Base-by-base conservation (phyloP, 768 basidiomycete species). In the Epithele typhae region DNA sequence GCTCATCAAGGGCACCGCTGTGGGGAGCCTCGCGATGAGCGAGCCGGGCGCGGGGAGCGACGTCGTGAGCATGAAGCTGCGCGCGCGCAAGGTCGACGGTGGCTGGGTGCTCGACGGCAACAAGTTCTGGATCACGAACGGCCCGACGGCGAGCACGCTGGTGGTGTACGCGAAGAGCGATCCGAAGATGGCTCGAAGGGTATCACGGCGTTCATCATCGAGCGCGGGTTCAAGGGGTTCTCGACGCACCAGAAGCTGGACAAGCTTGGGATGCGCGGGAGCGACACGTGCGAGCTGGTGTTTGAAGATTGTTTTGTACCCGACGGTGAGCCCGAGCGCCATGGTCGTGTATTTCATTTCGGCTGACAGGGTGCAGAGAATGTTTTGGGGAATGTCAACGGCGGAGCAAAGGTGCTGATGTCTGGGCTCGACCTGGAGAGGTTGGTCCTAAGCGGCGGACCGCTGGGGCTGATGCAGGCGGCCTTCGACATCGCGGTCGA, bases 51-150 rank as follows among this genome's bases (percentile, higher is more conserved):
- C 85, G 56, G 94, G 94, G 46, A 92, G 90, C 59, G 93, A 97
- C 66, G 93, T 97, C n/a, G 82, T 96, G 17, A 90, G 89, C 60
- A 97, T 97, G 94, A 75, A 74, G 58, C 70, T 92, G 47, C 82
- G 76, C 49, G 92, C 92, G 19, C 83, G 86, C 55, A 87, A 86
- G 69, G 73, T 84, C 5, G 68, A 78, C 22, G 87, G 82, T 34
- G 84, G 89, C 30, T 96, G 80, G 75, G 70, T 72, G 48, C 64
- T 97, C 53, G 94, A 89, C 58, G 94, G 93, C 0, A 91, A 82
- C 56, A 96, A 96, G 64, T 94, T 94, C 68, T 97, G 93, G 92
- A 95, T 95, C 62, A 95, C 92, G 12, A 96, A 97, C 63, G 93
- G 94, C 2, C 92, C 93, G 1, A 73, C 82, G 25, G 93, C 93